These are phyloP conservation scores for Isatis tinctoria DNA, from an alignment of 345 rosid genomes.

Conservation along the genomic window DNA sequence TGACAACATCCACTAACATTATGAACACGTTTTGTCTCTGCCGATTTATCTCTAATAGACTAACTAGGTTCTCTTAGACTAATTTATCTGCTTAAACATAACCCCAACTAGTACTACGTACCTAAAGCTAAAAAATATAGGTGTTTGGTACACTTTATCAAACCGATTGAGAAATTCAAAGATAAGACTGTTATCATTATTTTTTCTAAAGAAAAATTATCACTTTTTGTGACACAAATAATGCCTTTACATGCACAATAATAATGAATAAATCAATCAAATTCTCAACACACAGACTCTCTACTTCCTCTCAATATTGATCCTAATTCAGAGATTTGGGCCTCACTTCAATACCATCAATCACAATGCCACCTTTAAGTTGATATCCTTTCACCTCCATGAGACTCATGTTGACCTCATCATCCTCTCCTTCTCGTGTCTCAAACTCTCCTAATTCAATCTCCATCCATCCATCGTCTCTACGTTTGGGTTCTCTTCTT, in stretches of 20 bases:
- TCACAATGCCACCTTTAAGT: conserved; percentile 48
- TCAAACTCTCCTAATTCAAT: conserved; percentile 47
- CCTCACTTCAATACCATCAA: conserved; percentile 42
- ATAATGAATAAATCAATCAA: neutral
- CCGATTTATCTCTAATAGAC: no score
- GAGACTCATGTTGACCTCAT: conserved; percentile 32
- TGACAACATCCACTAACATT: no score
- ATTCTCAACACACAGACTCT: neutral
- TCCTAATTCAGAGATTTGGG: conserved; percentile 19
- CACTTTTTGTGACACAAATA: neutral
- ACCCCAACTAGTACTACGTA: neutral
- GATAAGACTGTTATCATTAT: neutral
- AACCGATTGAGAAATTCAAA: neutral
- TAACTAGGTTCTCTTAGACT: neutral
- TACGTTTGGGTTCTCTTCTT: conserved; percentile 2
- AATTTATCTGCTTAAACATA: neutral
- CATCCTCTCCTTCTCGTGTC: conserved; percentile 23
- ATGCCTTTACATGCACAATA: neutral
- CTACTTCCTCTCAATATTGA: neutral
- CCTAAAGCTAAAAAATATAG: neutral
- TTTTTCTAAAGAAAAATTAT: neutral
- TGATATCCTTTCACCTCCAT: conserved; percentile 42
- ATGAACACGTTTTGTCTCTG: no score
- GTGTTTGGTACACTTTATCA: neutral
- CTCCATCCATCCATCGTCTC: conserved; percentile 50